Percentiles rank a stretch among this genome's conserved stretches.
Conservation (phyloP, 2,329 filamentous ascomycete species). For the Chaetomium sp. region DNA sequence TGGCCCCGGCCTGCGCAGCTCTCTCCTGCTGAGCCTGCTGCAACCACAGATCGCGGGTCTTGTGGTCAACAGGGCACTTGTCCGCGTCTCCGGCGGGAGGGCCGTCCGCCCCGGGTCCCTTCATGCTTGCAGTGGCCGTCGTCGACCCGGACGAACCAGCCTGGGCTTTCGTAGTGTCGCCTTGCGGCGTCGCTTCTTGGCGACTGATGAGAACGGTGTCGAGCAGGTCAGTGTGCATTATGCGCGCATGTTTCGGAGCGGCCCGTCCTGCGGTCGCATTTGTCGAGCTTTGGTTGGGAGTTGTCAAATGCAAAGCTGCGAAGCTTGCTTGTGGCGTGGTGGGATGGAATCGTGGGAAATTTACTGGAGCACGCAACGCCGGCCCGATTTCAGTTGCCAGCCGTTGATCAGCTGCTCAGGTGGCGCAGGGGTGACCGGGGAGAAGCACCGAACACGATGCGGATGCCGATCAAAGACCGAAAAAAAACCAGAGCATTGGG, state of each 20-base stretch:
- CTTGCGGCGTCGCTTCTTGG: slow-evolving; percentile 12
- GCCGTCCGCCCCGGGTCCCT: slow-evolving; percentile 8
- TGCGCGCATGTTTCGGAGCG: neutral
- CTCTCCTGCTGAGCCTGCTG: slow-evolving; percentile 46
- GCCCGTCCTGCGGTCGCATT: neutral
- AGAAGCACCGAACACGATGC: too few relatives aligned
- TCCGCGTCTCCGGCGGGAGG: slow-evolving; percentile 23
- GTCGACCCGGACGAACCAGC: too few relatives aligned
- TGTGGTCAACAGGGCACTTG: slow-evolving; percentile 83
- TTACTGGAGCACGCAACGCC: too few relatives aligned
- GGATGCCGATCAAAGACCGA: too few relatives aligned
- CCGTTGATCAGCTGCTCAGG: too few relatives aligned
- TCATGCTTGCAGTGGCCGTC: slow-evolving; percentile 10
- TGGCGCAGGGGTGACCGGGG: too few relatives aligned
- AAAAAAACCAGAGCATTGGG: too few relatives aligned
- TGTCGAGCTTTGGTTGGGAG: neutral
- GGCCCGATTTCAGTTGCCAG: too few relatives aligned
- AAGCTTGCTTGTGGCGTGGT: too few relatives aligned
- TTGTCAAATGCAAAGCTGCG: too few relatives aligned
- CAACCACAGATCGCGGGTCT: slow-evolving; percentile 82
- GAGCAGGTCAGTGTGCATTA: slow-evolving; percentile 24
- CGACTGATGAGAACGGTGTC: slow-evolving; percentile 22
- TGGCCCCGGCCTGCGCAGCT: slow-evolving; percentile 35
- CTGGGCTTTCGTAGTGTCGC: neutral
- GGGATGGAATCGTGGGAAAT: too few relatives aligned